Percentiles rank a stretch among this genome's conserved stretches.
Conservation (phyloP, 129 eudicot species). For the Dittrichia graveolens region DNA sequence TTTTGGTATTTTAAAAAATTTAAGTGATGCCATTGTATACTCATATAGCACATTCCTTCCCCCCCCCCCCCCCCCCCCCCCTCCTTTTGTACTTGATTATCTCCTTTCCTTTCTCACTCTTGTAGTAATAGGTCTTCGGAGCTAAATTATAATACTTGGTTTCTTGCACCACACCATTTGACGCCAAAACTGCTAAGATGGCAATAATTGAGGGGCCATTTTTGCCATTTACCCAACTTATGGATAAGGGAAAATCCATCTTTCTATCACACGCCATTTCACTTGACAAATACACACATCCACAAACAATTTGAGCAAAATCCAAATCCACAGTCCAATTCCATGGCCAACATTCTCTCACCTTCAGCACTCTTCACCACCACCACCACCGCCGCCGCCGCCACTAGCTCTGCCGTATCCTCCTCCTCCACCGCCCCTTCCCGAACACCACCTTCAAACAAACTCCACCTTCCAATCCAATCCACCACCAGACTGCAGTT, state of each 20-base stretch:
- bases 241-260: constrained; percentile 40
- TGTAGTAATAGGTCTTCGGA: no score
- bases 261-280: constrained; percentile 19
- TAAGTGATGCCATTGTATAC: no score
- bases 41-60: no score
- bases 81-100: no score
- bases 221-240: constrained; percentile 16
- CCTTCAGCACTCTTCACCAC: constrained; percentile 81
- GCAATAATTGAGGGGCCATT: constrained; percentile 27
- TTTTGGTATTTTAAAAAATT: no score
- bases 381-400: constrained; percentile 52
- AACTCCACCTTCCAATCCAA: constrained; percentile 47
- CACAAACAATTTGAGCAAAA: constrained; percentile 27
- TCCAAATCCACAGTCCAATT: constrained; percentile 37
- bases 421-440: constrained; percentile 42
- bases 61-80: no score
- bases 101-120: no score
- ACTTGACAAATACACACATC: constrained; percentile 32
- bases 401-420: constrained; percentile 42
- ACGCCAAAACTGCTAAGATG: background rate
- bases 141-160: no score
- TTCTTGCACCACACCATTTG: no score
- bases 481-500: constrained; percentile 42
- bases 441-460: constrained; percentile 38
- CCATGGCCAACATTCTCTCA: constrained; percentile 87